Conservation (phyloP, 257 asterid genomes). For the Anisodus acutangulus region DNA sequence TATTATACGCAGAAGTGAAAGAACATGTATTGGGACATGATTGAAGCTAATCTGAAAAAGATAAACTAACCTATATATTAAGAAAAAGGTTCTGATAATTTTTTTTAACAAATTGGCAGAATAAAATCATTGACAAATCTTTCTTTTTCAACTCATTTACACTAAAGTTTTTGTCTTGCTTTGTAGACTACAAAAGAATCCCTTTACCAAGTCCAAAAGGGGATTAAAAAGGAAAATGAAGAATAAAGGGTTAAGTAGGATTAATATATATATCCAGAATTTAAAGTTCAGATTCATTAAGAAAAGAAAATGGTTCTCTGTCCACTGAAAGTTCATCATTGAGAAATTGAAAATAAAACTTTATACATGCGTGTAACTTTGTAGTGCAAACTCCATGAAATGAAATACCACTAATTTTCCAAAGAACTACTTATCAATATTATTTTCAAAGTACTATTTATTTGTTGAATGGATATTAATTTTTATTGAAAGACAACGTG, state of each 20-base stretch:
- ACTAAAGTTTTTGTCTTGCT: constrained; percentile 14
- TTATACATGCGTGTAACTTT: neutral
- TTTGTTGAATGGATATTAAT: neutral
- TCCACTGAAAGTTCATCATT: constrained; percentile 21
- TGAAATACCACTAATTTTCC: too few relatives aligned
- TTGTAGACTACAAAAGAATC: constrained; percentile 15
- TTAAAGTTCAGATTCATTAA: constrained; percentile 4
- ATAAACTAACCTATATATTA: neutral
- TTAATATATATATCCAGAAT: neutral
- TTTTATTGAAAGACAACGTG: neutral
- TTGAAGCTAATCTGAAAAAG: neutral
- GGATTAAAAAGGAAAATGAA: neutral
- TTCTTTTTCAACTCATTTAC: constrained; percentile 2
- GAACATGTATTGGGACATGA: neutral
- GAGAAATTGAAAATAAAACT: neutral
- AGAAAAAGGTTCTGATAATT: neutral
- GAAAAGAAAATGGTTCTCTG: neutral
- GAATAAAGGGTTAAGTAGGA: neutral
- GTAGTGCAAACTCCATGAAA: too few relatives aligned
- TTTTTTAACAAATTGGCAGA: neutral
- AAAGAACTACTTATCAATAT: neutral
- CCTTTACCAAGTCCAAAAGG: neutral
- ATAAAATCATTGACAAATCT: constrained; percentile 14
- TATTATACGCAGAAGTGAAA: neutral
- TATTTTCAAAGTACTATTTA: neutral